Base-by-base conservation (phyloP, 768 basidiomycete genomes). In the Suillus paluster region DNA sequence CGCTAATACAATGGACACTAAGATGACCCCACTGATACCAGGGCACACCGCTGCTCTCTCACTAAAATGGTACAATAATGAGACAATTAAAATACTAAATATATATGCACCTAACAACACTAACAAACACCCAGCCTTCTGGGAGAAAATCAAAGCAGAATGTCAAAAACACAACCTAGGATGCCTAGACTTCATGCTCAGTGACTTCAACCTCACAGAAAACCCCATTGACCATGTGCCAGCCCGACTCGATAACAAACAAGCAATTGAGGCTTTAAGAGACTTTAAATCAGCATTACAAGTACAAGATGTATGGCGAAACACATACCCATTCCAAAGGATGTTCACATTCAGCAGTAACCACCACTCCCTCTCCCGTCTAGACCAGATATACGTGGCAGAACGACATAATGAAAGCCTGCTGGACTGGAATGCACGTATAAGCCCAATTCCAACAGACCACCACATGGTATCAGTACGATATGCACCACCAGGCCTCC, bases 171-270 rank as follows among this genome's bases (percentile, higher is more conserved):
- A 30, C 3, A 30, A 30, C 30, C 30, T 30, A 30, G 4, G 4
- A 30, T 6, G 6, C 30, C 30, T 6, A 41, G 74, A 81, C 34
- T 14, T 80, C 0, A 61, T 84, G 52, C 36, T 76, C 0, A 80
- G 81, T 0, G 80, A 84, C 61, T 77, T 78, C 45, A 83, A 84
- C 63, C 34, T 82, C 1, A 75, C 77, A 0, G 79, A 83, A 58
- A 76, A 79, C 1, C 19, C 63, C 0, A 59, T 82, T 0, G 81
- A 83, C 58, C 10, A 77, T 0, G 49, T 78, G 0, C 81, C 80
- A 2, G 41, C 59, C 0, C 62, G 64, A 0, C 1, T 17, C 0
- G 78, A 82, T 39, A 25, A 60, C 0, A 14, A 49, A 1, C 12
- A 11, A 0, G 61, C 71, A 2, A 56, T 62, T 0, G 36, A 64